A percentile compares a stretch with the other conserved stretches of the same genome.
Conservation (phyloP, 1,284 basidiomycete genomes). For the Ganoderma leucocontextum region DNA sequence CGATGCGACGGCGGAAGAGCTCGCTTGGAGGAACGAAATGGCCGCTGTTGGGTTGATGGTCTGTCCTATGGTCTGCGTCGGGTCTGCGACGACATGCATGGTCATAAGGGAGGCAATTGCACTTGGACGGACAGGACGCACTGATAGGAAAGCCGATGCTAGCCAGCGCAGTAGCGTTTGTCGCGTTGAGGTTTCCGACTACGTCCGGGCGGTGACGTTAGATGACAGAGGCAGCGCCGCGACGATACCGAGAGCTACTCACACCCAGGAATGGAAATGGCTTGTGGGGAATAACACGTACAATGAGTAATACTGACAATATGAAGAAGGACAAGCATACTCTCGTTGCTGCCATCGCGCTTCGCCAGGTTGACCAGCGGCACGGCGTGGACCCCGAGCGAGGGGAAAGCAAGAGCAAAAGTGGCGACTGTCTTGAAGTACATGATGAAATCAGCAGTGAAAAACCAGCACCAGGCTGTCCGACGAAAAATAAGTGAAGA, state of each 20-base stretch:
- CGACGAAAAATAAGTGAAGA: not conserved
- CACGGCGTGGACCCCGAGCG: constrained; percentile 18
- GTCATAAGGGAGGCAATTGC: not conserved
- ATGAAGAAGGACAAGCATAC: not conserved
- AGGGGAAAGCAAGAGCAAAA: constrained; percentile 11
- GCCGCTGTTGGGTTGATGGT: constrained; percentile 10
- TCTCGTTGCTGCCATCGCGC: constrained; percentile 16
- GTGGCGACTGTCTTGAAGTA: constrained; percentile 11
- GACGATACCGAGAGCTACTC: not conserved
- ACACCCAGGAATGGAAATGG: constrained; percentile 4
- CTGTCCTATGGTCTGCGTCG: constrained; percentile 6
- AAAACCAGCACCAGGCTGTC: constrained; percentile 26
- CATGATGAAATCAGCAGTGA: constrained; percentile 12
- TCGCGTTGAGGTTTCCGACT: constrained; percentile 21
- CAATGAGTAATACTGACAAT: not conserved
- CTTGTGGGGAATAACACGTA: not conserved
- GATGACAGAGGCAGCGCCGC: not conserved
- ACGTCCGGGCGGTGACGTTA: not conserved
- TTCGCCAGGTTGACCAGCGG: constrained; percentile 15
- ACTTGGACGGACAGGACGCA: not conserved
- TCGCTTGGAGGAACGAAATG: constrained; percentile 21
- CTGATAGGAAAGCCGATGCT: constrained; percentile 14
- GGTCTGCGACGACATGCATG: not conserved
- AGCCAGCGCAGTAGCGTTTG: constrained; percentile 9
- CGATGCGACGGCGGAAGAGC: constrained; percentile 11